Evolutionary conservation across 805 yeast species (phyloP), one percentile per base, ranked within the genome.

Genomic region (Candida berthetii): DNA sequence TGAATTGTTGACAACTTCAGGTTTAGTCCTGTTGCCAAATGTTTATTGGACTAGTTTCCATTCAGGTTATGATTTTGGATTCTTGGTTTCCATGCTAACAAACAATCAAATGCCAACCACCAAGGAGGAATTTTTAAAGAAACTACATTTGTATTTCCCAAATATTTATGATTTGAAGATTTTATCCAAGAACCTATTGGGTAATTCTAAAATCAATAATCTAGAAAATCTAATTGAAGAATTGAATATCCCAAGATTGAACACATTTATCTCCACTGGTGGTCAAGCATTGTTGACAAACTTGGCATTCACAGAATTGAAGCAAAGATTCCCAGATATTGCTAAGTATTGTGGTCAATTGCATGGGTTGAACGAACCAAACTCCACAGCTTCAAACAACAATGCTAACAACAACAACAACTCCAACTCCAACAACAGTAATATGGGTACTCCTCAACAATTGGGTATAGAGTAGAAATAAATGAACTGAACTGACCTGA

Each of bases 41-140:
- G 76, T 87, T 36, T 79, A 82, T 40, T 93, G 99, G 99, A 72
- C 88, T 40, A 83, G 96, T 46, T 93, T 84, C 65, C 97, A 93
- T 60, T 82, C 81, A 1, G 99, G 98, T 11, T 93, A 93, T 62
- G 99, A 93, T 61, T 76, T 90, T 58, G 99, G 98, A 2, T 90
- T 90, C 60, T 68, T 93, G 45, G 66, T 89, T 14, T 79, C 95
- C 38, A 69, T 88, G 48, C 69, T 91, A 57, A 78, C 82, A 52
- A 86, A 87, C 61, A 75, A 78, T 38, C 65, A 71, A 38, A 83
- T 91, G 72, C 98, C 98, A 1, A 75, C 74, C 24, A 85, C 82
- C 49, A 90, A 85, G 58, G 76, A 77, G 33, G 96, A 83, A 31
- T 91, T 88, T 54, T 71, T 80, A 46, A 69, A 78, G 70, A 79